phyloP scores from a whole-genome alignment of 1,284 basidiomycete genomes.

The Pseudozyma sp. region DNA sequence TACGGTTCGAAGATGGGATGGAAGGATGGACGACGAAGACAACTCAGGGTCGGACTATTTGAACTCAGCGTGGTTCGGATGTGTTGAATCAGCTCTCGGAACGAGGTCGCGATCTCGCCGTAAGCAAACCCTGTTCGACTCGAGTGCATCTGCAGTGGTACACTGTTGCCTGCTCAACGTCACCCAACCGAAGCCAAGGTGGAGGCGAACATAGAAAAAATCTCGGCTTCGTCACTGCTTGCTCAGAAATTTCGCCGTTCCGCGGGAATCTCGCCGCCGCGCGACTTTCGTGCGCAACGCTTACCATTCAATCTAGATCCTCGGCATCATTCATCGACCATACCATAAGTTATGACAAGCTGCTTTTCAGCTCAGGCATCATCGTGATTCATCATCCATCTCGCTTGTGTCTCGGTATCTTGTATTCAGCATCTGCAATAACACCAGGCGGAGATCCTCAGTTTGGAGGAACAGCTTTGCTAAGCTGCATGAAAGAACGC shows the following conservation, averaged over 20 bases:
- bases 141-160: too few relatives aligned
- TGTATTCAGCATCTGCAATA: too few relatives aligned
- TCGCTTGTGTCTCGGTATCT: too few relatives aligned
- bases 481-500: constrained; percentile 25
- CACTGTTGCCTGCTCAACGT: not conserved
- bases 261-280: constrained; percentile 2
- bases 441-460: too few relatives aligned
- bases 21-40: not conserved
- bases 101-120: not conserved
- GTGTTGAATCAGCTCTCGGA: constrained; percentile 8
- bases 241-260: constrained; percentile 3
- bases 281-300: not conserved
- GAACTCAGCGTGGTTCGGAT: not conserved
- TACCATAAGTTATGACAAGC: too few relatives aligned
- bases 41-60: not conserved
- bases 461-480: constrained; percentile 11
- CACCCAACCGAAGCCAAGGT: constrained; percentile 1
- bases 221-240: constrained; percentile 11
- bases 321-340: too few relatives aligned
- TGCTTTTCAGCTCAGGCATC: too few relatives aligned
- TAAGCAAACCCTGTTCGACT: not conserved
- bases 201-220: not conserved
- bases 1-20: not conserved
- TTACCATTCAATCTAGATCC: too few relatives aligned
- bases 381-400: too few relatives aligned